phyloP scores from a whole-genome alignment of 192 early-diverging fungal species.

The Umbelopsis isabellina region DNA sequence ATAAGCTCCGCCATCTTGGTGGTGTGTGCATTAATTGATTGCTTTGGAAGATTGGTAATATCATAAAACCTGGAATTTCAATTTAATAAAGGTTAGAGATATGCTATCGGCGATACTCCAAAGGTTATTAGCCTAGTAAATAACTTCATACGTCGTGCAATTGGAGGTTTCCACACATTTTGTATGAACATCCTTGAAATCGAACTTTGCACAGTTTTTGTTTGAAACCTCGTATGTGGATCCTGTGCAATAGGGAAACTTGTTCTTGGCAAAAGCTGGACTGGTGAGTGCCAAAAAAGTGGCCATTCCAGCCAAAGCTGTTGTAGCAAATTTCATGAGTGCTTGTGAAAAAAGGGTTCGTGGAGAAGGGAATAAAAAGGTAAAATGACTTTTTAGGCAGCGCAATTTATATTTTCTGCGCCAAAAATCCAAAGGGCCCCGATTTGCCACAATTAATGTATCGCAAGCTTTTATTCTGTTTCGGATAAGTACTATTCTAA shows the following conservation, averaged over 20 bases:
- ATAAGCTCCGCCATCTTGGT: conserved; percentile 41
- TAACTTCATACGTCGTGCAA: conserved; percentile 34
- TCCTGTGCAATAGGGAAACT: conserved; percentile 15
- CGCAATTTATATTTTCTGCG: too few relatives aligned
- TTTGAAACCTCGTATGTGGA: not conserved
- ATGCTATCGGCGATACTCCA: not conserved
- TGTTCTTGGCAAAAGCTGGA: conserved; percentile 4
- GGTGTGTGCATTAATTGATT: conserved; percentile 29
- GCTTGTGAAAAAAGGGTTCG: not conserved
- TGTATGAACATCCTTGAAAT: not conserved
- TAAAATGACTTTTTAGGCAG: too few relatives aligned
- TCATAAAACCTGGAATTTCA: conserved; percentile 33
- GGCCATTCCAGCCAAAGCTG: not conserved
- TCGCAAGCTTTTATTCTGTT: too few relatives aligned
- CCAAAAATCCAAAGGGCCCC: too few relatives aligned
- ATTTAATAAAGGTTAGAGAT: not conserved
- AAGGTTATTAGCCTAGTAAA: not conserved
- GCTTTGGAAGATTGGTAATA: conserved; percentile 28
- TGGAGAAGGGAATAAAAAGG: not conserved
- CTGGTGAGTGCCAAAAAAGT: not conserved
- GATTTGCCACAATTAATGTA: too few relatives aligned
- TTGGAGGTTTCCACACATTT: conserved; percentile 25
- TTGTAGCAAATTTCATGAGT: not conserved
- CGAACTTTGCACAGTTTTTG: conserved; percentile 22
- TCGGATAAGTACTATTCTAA: too few relatives aligned